phyloP scores from a whole-genome alignment of 441 rosid species.

The Croton setiger region DNA sequence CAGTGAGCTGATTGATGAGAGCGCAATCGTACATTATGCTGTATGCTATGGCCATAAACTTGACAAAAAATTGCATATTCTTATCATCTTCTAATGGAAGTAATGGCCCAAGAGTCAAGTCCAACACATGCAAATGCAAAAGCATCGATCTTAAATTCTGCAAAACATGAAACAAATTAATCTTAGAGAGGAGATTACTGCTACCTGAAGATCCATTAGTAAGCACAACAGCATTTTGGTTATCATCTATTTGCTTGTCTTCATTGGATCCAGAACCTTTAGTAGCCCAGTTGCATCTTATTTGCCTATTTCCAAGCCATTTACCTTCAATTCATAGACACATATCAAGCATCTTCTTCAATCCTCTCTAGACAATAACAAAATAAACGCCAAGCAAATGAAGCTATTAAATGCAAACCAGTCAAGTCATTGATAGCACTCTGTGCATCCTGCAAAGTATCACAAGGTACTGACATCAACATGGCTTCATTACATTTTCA shows the following conservation, averaged over 20 bases:
- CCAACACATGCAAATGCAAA: no score
- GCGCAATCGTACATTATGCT: neutral
- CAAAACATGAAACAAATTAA: neutral
- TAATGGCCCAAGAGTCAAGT: neutral
- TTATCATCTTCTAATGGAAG: neutral
- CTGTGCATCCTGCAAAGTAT: slow-evolving; percentile 75
- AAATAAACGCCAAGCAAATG: neutral
- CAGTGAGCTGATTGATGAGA: neutral
- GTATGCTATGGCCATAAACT: neutral
- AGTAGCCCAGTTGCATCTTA: slow-evolving; percentile 93
- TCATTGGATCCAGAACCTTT: slow-evolving; percentile 75
- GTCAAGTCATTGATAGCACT: slow-evolving; percentile 82
- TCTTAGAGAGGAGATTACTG: neutral
- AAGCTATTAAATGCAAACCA: slow-evolving; percentile 39
- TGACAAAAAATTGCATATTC: neutral
- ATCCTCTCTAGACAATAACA: neutral
- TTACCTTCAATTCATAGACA: slow-evolving; percentile 44
- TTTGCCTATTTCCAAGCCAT: slow-evolving; percentile 92
- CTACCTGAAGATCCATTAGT: slow-evolving; percentile 73
- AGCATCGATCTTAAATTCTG: neutral
- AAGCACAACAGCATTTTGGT: slow-evolving; percentile 72
- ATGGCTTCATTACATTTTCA: neutral
- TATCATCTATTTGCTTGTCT: slow-evolving; percentile 70
- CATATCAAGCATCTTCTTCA: slow-evolving; percentile 13
- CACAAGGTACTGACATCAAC: slow-evolving; percentile 2